Conservation (phyloP, 768 basidiomycete genomes). For the Fomitopsis serialis region DNA sequence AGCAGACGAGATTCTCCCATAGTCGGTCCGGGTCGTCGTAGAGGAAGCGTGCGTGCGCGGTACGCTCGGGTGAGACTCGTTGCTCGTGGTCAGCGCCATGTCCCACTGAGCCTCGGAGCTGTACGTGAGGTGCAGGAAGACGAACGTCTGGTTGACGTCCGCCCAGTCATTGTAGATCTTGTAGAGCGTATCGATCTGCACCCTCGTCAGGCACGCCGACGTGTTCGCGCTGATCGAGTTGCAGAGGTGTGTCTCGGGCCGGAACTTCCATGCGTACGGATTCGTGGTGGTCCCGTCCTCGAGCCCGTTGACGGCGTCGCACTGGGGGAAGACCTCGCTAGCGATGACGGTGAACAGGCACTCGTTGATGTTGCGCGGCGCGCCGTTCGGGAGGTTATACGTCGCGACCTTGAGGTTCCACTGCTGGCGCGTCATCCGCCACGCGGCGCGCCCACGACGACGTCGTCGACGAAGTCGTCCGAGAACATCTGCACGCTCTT, state of each 20-base stretch:
- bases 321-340: slow-evolving; percentile 25
- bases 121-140: slow-evolving; percentile 6
- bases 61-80: too few species aligned
- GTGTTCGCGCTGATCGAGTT: slow-evolving; percentile 11
- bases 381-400: slow-evolving; percentile 16
- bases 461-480: slow-evolving; percentile 26
- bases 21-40: too few species aligned
- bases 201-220: slow-evolving; percentile 19
- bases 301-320: slow-evolving; percentile 26
- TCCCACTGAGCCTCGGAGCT: too few species aligned
- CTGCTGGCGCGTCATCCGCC: slow-evolving; percentile 17
- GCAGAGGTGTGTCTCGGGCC: slow-evolving; percentile 23
- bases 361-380: slow-evolving; percentile 20
- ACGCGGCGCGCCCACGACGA: slow-evolving; percentile 27
- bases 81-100: too few species aligned
- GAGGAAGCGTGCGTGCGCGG: too few species aligned
- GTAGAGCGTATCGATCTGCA: slow-evolving; percentile 22
- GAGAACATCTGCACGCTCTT: slow-evolving; percentile 21
- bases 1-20: too few species aligned
- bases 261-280: slow-evolving; percentile 13
- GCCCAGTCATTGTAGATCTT: slow-evolving; percentile 21
- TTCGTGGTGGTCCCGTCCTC: background rate
- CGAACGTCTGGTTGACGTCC: slow-evolving; percentile 19
- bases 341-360: slow-evolving; percentile 21
- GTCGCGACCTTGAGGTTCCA: slow-evolving; percentile 20